Base-by-base conservation (phyloP, 306 rosid species). In the cucumber (Cucumis sativus) region DNA sequence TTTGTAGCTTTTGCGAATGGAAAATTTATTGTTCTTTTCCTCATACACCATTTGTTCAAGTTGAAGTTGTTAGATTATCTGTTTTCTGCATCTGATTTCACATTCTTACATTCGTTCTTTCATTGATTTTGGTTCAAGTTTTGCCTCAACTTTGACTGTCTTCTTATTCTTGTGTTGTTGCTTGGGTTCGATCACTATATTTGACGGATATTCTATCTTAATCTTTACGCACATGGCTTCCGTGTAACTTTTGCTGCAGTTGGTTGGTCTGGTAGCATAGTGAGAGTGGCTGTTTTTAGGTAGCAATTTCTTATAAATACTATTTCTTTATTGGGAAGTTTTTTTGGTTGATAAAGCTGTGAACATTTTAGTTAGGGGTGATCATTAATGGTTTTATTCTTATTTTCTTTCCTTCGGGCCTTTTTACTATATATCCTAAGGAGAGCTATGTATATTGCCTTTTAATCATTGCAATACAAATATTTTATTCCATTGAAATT, bases 1-100 rank as follows among this genome's bases (percentile, higher is more conserved):
- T 90, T 82, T 55, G 79, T 77, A 77, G 65, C 23, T 74, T 78
- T 77, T 82, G 64, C 79, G 52, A 67, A 69, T 55, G 23, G 68
- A 21, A 40, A 74, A 11, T 23, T 60, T 75, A n/a, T 15, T 30
- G 39, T 17, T 55, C 16, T 54, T 28, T 74, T 40, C 25, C 20
- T 33, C 20, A 28, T 54, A 14, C 12, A 3, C 35, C 51, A 35
- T 55, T 35, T 58, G 35, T 55, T 58, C 7, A 25, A 58, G 28
- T 35, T 57, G 21, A 37, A 35, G 66, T 57, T 18, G 47, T 60
- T 74, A 30, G 17, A 9, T 47, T 35, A 18, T 54, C 49, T 41
- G 20, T 55, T 57, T 58, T 33, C 7, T 33, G 54, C 37, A 13
- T 75, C 66, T 58, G 43, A 18, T 75, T 75, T 56, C 15, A 47